Percentiles rank a stretch among this genome's conserved stretches.
Conservation (phyloP, 306 rosid genomes). For the peach (Prunus persica) region DNA sequence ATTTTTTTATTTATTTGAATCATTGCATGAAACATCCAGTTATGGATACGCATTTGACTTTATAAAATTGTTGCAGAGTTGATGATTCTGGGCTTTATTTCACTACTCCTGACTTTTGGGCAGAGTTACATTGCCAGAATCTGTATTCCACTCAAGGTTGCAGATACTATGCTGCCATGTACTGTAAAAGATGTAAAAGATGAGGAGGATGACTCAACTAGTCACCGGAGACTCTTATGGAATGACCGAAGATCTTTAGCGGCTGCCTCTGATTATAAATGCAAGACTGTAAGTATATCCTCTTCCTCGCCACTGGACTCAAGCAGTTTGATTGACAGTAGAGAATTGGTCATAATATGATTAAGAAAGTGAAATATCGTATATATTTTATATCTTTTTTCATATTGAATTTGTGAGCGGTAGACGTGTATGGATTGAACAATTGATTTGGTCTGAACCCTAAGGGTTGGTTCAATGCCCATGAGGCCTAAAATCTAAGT, state of each 20-base stretch:
- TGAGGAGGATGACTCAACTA: constrained; percentile 21
- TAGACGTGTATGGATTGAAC: no score
- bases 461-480: no score
- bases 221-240: constrained; percentile 57
- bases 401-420: no score
- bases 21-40: not conserved
- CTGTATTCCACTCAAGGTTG: constrained; percentile 54
- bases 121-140: constrained; percentile 71
- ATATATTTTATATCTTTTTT: no score
- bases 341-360: not conserved
- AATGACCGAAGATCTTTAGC: constrained; percentile 65
- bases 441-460: no score
- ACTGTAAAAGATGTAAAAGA: constrained; percentile 15
- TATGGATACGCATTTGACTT: constrained; percentile 7
- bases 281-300: constrained; percentile 53
- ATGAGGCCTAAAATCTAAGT: no score
- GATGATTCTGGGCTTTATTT: constrained; percentile 95
- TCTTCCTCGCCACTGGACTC: not conserved
- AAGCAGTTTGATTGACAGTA: not conserved
- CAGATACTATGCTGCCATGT: constrained; percentile 80
- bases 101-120: constrained; percentile 79
- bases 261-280: constrained; percentile 29
- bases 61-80: constrained; percentile 59
- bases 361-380: no score
- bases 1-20: not conserved